phyloP scores from a whole-genome alignment of 257 asterid genomes.

The Cinchona pubescens region DNA sequence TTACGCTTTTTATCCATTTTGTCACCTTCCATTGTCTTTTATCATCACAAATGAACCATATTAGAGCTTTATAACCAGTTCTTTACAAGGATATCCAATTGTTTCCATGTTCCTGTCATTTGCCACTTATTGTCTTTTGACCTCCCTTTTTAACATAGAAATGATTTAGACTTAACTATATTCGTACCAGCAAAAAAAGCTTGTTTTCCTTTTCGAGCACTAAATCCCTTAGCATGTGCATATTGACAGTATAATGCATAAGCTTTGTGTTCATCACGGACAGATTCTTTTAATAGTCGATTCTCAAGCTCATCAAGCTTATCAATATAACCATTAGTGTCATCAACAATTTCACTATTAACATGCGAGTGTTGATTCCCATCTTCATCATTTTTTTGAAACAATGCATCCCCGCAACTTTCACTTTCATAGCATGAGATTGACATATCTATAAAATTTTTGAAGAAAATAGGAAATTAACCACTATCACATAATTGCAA shows the following conservation, averaged over 20 bases:
- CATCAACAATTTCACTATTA: too few species aligned
- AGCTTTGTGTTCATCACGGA: not conserved
- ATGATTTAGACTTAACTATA: not conserved
- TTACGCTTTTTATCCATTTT: not conserved
- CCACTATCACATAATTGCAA: too few species aligned
- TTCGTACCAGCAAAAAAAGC: not conserved
- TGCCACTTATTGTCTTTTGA: not conserved
- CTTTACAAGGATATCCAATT: not conserved
- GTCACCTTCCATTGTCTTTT: not conserved
- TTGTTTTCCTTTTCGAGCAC: slow-evolving; percentile 3
- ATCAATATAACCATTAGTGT: too few species aligned
- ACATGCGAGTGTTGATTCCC: too few species aligned
- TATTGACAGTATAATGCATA: slow-evolving; percentile 3
- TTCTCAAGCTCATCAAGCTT: too few species aligned
- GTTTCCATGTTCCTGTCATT: not conserved
- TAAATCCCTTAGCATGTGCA: slow-evolving; percentile 13
- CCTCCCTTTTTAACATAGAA: slow-evolving; percentile 4
- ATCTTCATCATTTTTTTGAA: too few species aligned
- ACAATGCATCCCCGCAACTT: too few species aligned
- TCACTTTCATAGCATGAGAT: too few species aligned
- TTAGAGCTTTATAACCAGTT: not conserved
- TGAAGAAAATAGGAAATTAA: too few species aligned
- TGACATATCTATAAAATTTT: too few species aligned
- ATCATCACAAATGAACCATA: not conserved
- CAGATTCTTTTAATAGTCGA: not conserved